Percentiles rank a stretch among this genome's conserved stretches.
Conservation (phyloP, 1,139 yeast genomes). For the Hyphopichia khmerensis region DNA sequence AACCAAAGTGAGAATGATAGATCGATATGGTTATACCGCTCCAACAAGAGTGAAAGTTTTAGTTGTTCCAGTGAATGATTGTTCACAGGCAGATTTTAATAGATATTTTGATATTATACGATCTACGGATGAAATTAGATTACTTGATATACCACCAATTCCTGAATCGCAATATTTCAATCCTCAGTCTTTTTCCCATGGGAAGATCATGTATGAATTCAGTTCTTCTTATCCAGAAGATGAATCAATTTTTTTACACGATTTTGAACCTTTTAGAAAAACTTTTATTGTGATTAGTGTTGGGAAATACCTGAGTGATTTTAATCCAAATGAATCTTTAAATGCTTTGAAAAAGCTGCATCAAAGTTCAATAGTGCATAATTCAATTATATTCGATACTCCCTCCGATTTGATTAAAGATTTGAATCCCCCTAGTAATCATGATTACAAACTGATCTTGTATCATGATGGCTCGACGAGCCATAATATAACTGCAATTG, state of each 20-base stretch:
- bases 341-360: conserved; percentile 27
- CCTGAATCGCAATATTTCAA: conserved; percentile 60
- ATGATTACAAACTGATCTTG: conserved; percentile 22
- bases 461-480: conserved; percentile 21
- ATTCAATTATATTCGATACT: conserved; percentile 57
- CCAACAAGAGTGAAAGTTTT: conserved; percentile 71
- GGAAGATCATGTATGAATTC: conserved; percentile 63
- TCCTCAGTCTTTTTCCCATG: conserved; percentile 84
- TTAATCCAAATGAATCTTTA: conserved; percentile 5
- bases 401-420: conserved; percentile 26
- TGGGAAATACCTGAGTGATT: conserved; percentile 32
- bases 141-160: conserved; percentile 72
- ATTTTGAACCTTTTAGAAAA: conserved; percentile 86
- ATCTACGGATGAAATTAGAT: conserved; percentile 59
- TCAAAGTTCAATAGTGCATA: conserved; percentile 65
- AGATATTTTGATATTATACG: conserved; percentile 46
- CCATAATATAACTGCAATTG: conserved; percentile 45
- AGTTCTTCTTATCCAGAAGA: conserved; percentile 49
- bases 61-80: conserved; percentile 68
- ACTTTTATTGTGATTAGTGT: conserved; percentile 68
- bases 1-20: conserved; percentile 10
- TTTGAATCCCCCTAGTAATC: conserved; percentile 17
- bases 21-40: conserved; percentile 28
- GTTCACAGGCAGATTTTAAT: conserved; percentile 48
- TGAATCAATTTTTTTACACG: conserved; percentile 67